A percentile compares a stretch with the other conserved stretches of the same genome.
phyloP scores from a whole-genome alignment of 2,329 filamentous ascomycete species.

The Tolypocladium pustulatum region DNA sequence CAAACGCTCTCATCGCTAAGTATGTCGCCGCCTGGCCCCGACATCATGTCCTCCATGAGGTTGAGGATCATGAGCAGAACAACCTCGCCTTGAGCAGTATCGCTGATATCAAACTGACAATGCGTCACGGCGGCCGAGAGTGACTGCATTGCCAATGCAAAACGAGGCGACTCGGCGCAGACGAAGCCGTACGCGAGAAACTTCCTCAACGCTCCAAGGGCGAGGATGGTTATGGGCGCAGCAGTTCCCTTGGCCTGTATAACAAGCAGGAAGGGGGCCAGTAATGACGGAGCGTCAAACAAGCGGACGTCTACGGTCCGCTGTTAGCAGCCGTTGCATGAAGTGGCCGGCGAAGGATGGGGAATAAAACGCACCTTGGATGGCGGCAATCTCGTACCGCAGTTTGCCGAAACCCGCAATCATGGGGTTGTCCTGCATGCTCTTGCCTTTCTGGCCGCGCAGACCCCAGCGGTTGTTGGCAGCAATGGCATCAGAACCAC shows the following conservation, averaged over 20 bases:
- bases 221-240: constrained; percentile 89
- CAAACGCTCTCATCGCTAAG: constrained; percentile 98
- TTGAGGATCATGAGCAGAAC: constrained; percentile 90
- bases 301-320: constrained; percentile 59
- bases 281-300: constrained; percentile 81
- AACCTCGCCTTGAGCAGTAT: constrained; percentile 89
- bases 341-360: neutral
- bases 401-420: constrained; percentile 91
- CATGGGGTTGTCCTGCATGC: constrained; percentile 92
- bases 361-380: constrained; percentile 48
- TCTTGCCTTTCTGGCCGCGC: constrained; percentile 89
- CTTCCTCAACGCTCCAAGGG: constrained; percentile 87
- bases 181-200: constrained; percentile 95
- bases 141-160: constrained; percentile 86
- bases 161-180: constrained; percentile 70
- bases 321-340: neutral
- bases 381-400: constrained; percentile 74
- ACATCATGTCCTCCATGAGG: constrained; percentile 97
- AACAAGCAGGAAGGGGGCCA: constrained; percentile 92
- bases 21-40: constrained; percentile 80
- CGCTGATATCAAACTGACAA: constrained; percentile 93
- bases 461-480: constrained; percentile 85
- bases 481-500: constrained; percentile 31
- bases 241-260: constrained; percentile 94
- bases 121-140: constrained; percentile 93